Base-by-base conservation (phyloP, 208 protist species). In the Trypanosoma conorhini region DNA sequence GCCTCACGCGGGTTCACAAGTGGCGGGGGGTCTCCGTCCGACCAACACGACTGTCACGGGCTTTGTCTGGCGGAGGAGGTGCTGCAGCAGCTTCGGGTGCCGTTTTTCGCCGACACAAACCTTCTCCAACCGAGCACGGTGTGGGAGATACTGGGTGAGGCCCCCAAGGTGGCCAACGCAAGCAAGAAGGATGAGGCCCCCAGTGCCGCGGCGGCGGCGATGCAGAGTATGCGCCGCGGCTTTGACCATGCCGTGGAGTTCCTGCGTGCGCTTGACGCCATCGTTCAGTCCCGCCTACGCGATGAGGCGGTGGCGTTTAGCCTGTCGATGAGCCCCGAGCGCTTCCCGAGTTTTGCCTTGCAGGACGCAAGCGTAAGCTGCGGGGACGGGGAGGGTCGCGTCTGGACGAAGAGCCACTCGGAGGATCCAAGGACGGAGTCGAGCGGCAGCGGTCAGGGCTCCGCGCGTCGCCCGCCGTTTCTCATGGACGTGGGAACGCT, bases 91-190 rank as follows among this genome's bases (percentile, higher is more conserved):
- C 59, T 87, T 26, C 70, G 72, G 46, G 55, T 89, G 15, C 85
- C 85, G 13, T 89, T 89, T 65, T 81, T 89, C 44, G 85, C 85
- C 33, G 85, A 89, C 79, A 72, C 77, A 58, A 85, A 79, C 52
- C 75, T 82, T 61, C 52, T 28, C 31, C 38, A 51, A 8, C 67
- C 83, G 22, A 64, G 56, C 21, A 85, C 77, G 3, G 70, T 85
- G 19, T 85, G 83, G 79, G 83, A 88, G 69, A n/a, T 64, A 33
- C 24, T 83, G 61, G 9, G 65, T 9, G 48, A 70, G 21, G 62
- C 63, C 26, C 75, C 82, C 0, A 42, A 12, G 58, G 40, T 55
- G 24, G 22, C 62, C 13, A 48, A 51, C 54, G 35, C 77, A 51
- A 52, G 54, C 19, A 59, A 59, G 21, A 59, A 59, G 21, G 58